Conservation (phyloP, 306 rosid genomes). For the Sphenostylis stenocarpa region DNA sequence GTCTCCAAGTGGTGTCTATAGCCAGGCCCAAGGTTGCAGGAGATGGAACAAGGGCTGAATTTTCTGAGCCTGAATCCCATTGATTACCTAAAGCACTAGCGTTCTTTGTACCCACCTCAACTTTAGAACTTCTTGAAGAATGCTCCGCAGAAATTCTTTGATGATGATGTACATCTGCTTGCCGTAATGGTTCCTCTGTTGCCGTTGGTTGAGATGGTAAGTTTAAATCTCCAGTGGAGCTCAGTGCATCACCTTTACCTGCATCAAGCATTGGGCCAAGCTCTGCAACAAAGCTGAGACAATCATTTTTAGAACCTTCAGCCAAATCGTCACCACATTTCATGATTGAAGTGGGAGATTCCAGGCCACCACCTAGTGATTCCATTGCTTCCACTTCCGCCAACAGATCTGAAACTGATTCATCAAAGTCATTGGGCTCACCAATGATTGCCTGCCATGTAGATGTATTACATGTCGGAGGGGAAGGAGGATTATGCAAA, state of each 20-base stretch:
- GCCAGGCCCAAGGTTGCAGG: conserved; percentile 51
- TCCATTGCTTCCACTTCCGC: conserved; percentile 99
- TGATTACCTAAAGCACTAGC: conserved; percentile 55
- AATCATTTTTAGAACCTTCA: conserved; percentile 68
- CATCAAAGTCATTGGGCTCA: conserved; percentile 77
- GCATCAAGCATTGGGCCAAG: conserved; percentile 74
- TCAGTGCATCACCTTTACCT: conserved; percentile 79
- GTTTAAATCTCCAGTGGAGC: conserved; percentile 72
- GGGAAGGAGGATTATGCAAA: conserved; percentile 45
- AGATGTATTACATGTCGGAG: conserved; percentile 31
- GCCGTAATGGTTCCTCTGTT: conserved; percentile 50
- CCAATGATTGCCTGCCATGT: conserved; percentile 74
- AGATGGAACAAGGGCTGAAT: conserved; percentile 43
- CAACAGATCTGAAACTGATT: conserved; percentile 93
- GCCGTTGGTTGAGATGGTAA: conserved; percentile 48
- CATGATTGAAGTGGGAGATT: conserved; percentile 71
- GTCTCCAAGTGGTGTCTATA: conserved; percentile 60
- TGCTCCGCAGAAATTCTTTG: conserved; percentile 50
- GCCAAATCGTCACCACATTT: conserved; percentile 63
- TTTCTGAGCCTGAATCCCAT: conserved; percentile 54
- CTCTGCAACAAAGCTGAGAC: conserved; percentile 65
- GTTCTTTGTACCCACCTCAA: conserved; percentile 50
- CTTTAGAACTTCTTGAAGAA: conserved; percentile 53
- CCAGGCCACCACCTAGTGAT: conserved; percentile 75
- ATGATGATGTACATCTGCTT: conserved; percentile 40